Evolutionary conservation across 306 rosid genomes (phyloP).

Genomic region (Dalbergia oliveri): DNA sequence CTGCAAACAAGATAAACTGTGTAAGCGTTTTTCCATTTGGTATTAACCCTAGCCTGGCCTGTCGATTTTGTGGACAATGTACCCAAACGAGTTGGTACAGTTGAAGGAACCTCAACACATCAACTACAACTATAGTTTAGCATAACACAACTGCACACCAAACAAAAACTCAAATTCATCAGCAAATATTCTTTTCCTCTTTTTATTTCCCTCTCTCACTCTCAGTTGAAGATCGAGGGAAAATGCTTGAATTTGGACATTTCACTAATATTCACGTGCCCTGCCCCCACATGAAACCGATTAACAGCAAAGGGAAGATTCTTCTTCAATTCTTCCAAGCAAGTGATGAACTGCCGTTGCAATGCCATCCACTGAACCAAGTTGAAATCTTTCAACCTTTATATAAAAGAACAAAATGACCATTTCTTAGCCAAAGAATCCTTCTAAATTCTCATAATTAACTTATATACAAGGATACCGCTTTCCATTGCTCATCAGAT

Average conservation of each 20-base stretch:
- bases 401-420: not conserved
- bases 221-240: not conserved
- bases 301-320: conserved; percentile 51
- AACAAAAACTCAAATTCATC: no score
- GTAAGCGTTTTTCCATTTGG: no score
- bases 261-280: not conserved
- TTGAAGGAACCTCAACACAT: no score
- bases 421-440: conserved; percentile 21
- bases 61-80: no score
- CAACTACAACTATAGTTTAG: no score
- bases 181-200: conserved; percentile 3
- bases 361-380: conserved; percentile 72
- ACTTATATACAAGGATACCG: not conserved
- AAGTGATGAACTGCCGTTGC: conserved; percentile 74
- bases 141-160: no score
- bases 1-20: no score
- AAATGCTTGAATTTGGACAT: conserved; percentile 28
- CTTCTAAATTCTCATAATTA: not conserved
- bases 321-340: conserved; percentile 70
- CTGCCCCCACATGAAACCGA: not conserved
- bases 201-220: not conserved
- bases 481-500: no score
- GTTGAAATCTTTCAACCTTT: conserved; percentile 78
- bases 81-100: no score
- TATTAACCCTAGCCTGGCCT: no score